These are phyloP conservation scores for Boechera divaricarpa DNA, from an alignment of 345 rosid genomes.

Conservation along the genomic window DNA sequence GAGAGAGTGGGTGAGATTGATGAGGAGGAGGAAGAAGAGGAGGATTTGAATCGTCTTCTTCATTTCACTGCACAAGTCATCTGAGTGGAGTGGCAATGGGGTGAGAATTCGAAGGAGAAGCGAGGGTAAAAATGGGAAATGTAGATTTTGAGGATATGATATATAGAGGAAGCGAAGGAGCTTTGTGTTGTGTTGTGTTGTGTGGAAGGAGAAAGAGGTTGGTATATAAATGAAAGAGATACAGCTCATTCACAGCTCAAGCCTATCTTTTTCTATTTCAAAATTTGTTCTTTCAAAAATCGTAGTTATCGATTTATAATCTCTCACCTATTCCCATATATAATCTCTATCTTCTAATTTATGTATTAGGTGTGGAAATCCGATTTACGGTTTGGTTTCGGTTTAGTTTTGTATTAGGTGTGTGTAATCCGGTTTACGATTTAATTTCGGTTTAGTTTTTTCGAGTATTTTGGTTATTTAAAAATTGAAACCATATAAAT, in stretches of 20 bases:
- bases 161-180: conserved; percentile 42
- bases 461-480: too few relatives aligned
- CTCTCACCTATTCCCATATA: not conserved
- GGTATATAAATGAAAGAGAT: conserved; percentile 44
- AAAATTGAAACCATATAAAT: too few relatives aligned
- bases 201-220: conserved; percentile 17
- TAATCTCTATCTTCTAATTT: not conserved
- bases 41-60: conserved; percentile 54
- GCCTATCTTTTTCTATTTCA: not conserved
- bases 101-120: conserved; percentile 23
- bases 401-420: not conserved
- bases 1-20: conserved; percentile 36
- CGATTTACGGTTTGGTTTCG: not conserved
- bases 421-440: too few relatives aligned
- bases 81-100: conserved; percentile 44
- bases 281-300: not conserved
- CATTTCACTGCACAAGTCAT: conserved; percentile 84
- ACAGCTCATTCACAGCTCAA: conserved; percentile 94
- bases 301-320: not conserved
- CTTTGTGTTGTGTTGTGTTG: conserved; percentile 40
- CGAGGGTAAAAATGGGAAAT: conserved; percentile 26
- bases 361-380: not conserved
- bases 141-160: conserved; percentile 20
- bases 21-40: conserved; percentile 35
- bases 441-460: not conserved